Evolutionary conservation across 2,329 filamentous ascomycete genomes (phyloP), one percentile per base, ranked within the genome.

Genomic region (Aureobasidium sp.): DNA sequence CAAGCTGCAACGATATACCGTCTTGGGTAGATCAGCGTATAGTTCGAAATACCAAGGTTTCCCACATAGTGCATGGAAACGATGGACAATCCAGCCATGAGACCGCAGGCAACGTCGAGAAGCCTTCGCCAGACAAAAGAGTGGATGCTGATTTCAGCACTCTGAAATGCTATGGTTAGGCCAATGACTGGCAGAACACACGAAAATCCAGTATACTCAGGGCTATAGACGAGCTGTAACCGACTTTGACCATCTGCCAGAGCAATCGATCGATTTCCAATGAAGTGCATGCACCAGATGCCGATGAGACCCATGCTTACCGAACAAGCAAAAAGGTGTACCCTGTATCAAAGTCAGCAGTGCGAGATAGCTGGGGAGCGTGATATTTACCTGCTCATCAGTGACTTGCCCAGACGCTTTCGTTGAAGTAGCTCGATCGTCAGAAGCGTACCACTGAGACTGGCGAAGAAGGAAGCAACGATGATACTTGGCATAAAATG

Each of bases 61-160:
- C 90, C 90, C 21, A 93, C 78, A 68, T 94, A 95, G 72, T 95
- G 89, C 90, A 95, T 94, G 36, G 87, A 88, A 63, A 88, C 90
- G 54, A 94, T 86, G 27, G 89, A 86, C 5, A 85, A 78, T 14
- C 91, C 91, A 1, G 88, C 87, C 47, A 92, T 78, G 1, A 84
- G 69, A 7, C 90, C 90, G 9, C 88, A 87, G 5, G 83, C 69
- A 8, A 80, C 69, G 6, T 79, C 69, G 3, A 74, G 68, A 6
- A 67, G 62, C 63, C 70, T 69, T 58, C 70, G 69, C 68, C 69
- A 63, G 66, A 62, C 63, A 45, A 53, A 66, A 45, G 64, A 69
- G 63, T 67, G 67, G 64, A 69, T 71, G 65, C 73, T 64, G 64
- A 71, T 68, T 59, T 80, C 89, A 48, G 88, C 84, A 37, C 85